Evolutionary conservation across 495 filamentous ascomycete species (phyloP).

Genomic region (Elasticomyces elasticus): DNA sequence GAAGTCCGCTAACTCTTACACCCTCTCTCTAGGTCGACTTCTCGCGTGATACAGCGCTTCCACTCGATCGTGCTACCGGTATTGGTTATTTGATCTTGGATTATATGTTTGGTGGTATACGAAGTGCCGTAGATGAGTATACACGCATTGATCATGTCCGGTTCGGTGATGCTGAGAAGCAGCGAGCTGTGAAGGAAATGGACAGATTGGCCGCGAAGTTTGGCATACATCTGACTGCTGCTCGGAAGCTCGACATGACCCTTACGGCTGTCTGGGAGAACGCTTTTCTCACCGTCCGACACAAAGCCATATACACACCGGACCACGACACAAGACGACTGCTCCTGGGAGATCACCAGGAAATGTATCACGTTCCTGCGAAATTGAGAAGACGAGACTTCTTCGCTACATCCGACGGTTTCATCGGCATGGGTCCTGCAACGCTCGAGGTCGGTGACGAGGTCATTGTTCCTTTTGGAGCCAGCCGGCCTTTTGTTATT

Average conservation of each 20-base stretch:
- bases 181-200: background rate
- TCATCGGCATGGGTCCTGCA: constrained; percentile 10
- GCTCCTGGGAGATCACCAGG: background rate
- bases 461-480: constrained; percentile 12
- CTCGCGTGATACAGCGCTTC: background rate
- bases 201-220: constrained; percentile 1
- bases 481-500: constrained; percentile 6
- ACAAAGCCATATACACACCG: background rate
- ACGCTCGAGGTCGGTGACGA: constrained; percentile 9
- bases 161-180: background rate
- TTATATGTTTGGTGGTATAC: constrained; percentile 2
- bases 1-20: no score
- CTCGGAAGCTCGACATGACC: background rate
- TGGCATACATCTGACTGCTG: constrained; percentile 1
- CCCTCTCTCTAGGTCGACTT: constrained; percentile 4
- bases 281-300: constrained; percentile 1
- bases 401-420: constrained; percentile 4
- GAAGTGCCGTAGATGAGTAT: constrained; percentile 1
- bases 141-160: background rate
- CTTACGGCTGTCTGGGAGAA: constrained; percentile 3
- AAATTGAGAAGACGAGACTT: constrained; percentile 1
- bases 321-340: background rate
- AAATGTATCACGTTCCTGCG: background rate
- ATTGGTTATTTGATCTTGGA: constrained; percentile 6
- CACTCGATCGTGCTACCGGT: background rate